Evolutionary conservation across 1,284 basidiomycete genomes (phyloP).

Genomic region (Omphalotus olearius): DNA sequence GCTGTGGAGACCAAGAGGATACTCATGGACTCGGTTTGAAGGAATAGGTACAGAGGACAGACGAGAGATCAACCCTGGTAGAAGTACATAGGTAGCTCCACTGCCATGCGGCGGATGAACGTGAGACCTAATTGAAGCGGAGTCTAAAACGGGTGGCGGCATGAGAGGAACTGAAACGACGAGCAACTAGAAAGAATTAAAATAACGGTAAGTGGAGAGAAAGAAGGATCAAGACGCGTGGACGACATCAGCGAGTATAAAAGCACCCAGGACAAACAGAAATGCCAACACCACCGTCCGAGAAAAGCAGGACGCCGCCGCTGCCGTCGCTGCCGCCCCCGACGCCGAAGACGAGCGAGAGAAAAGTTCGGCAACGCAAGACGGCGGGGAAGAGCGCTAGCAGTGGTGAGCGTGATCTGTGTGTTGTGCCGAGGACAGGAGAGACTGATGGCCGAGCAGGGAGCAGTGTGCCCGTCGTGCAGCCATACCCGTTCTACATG

Average conservation of each 20-base stretch:
- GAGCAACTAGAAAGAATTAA: neutral
- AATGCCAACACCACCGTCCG: slow-evolving; percentile 16
- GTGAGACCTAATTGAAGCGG: slow-evolving; percentile 4
- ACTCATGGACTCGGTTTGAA: slow-evolving; percentile 68
- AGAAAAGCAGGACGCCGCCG: neutral
- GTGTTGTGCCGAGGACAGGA: no score
- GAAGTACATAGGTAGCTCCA: slow-evolving; percentile 22
- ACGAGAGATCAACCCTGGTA: slow-evolving; percentile 59
- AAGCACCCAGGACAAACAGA: slow-evolving; percentile 5
- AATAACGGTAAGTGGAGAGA: neutral
- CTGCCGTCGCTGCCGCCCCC: slow-evolving; percentile 39
- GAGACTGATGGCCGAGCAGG: neutral
- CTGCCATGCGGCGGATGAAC: slow-evolving; percentile 26
- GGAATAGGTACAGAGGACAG: slow-evolving; percentile 61
- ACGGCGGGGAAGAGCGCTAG: slow-evolving; percentile 9
- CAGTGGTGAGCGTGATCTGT: no score
- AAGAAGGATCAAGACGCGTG: slow-evolving; percentile 3
- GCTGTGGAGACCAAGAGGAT: slow-evolving; percentile 67
- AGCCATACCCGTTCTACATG: slow-evolving; percentile 55
- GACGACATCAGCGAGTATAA: slow-evolving; percentile 9
- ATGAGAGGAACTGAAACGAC: neutral
- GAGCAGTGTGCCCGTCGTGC: slow-evolving; percentile 35
- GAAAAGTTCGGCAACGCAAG: slow-evolving; percentile 48
- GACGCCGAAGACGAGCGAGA: slow-evolving; percentile 29
- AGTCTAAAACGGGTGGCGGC: slow-evolving; percentile 5